Evolutionary conservation across 2,329 filamentous ascomycete genomes (phyloP), one percentile per base, ranked within the genome.

Genomic region (Scedosporium boydii): DNA sequence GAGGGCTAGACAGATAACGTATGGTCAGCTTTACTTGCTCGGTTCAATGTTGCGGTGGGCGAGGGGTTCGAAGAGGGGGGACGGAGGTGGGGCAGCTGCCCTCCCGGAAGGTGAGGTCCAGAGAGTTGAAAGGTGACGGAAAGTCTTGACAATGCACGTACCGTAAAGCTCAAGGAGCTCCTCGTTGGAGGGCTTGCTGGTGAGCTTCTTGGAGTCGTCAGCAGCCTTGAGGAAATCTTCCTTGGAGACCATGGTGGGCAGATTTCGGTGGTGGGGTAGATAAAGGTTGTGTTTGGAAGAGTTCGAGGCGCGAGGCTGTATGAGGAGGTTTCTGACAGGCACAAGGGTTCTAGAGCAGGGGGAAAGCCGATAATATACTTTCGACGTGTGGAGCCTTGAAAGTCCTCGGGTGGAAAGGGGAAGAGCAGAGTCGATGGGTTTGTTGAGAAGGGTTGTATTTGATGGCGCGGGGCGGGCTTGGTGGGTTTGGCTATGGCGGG

Each of bases 131-230:
- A 34, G 29, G 29, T 34, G 29, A 10, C 7, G 10, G 29, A 34
- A 34, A 34, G 29, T 34, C 9, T 34, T 34, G 29, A 34, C 29
- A 10, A 34, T 34, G 29, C 29, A 62, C 81, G 64, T 71, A 84
- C 82, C 81, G 71, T 85, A 85, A 68, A 85, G 77, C 70, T 85
- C 76, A 69, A 91, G 84, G 58, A 89, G 79, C 66, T 90, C 83
- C 21, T 85, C 80, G 76, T 85, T 83, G 71, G 67, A 72, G 61
- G 87, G 87, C 82, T 87, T 87, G 67, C 77, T 73, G 68, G 82
- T 83, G 66, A 90, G 80, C 81, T 88, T 87, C 76, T 84, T 85
- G 76, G 82, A 85, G 76, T 89, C 86, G 67, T 71, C 72, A 69
- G 82, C 78, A 65, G 86, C 86, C 73, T 76, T 78, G 67, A 83